Base-by-base conservation (phyloP, 345 rosid species). In the Sisymbrium altissimum region DNA sequence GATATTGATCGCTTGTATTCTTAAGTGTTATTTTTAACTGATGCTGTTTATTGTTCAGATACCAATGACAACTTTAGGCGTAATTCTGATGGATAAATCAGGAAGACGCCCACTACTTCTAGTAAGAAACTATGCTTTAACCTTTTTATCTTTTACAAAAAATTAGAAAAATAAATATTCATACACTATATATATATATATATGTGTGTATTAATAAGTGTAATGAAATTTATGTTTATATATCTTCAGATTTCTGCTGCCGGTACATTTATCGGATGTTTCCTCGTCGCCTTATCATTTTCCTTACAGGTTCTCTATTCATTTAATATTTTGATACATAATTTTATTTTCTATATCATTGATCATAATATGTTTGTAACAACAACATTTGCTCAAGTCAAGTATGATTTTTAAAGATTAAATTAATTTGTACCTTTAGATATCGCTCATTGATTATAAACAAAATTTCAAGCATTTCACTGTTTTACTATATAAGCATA, bases 11-110 rank as follows among this genome's bases (percentile, higher is more conserved):
- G 1, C 25, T 8, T 1, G 9, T 15, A 62, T 15, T 38, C 40
- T 11, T 2, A 41, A 11, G 4, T 1, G 0, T 19, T 57, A 13
- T 29, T 0, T 11, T 18, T 7, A 56, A n/a, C n/a, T 58, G 5
- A 45, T 6, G 36, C 2, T 0, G 1, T 40, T 10, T 40, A 27
- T 21, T 0, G 15, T 52, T 21, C 83, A 91, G 97, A 72, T 89
- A 74, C 93, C 96, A 12, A 84, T 89, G 97, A 85, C 91, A 39
- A 72, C 80, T 53, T 23, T 92, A 64, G 97, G 96, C 53, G 90
- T 81, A 6, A 23, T 84, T 46, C 56, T 92, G 79, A 85, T 88
- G 88, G 97, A 89, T 72, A 83, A 81, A 78, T 85, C 88, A 2
- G 97, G 97, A 40, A 76, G 96, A 74, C 62, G 90, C 23, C 91